Conservation (phyloP, 495 filamentous ascomycete genomes). For the Cetradonia linearis region DNA sequence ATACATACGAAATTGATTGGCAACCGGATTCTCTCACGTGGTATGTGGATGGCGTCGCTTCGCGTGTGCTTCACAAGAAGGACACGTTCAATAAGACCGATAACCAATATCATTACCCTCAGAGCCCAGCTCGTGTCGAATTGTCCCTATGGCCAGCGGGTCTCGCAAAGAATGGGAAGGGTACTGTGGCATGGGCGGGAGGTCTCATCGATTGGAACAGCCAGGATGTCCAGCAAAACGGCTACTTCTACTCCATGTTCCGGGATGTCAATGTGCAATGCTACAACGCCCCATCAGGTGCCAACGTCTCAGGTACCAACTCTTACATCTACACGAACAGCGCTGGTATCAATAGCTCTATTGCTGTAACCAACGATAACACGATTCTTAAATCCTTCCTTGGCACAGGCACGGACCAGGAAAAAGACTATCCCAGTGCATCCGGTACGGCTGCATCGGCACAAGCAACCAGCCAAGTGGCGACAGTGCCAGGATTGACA, state of each 20-base stretch:
- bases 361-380: constrained; percentile 61
- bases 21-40: constrained; percentile 73
- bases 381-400: constrained; percentile 73
- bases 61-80: constrained; percentile 60
- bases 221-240: constrained; percentile 65
- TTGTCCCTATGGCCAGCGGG: constrained; percentile 96
- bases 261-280: constrained; percentile 70
- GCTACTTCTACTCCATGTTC: constrained; percentile 83
- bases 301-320: constrained; percentile 47
- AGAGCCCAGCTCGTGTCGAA: constrained; percentile 87
- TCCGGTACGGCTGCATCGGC: constrained; percentile 19
- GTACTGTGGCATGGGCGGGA: constrained; percentile 87
- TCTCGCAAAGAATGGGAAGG: constrained; percentile 61
- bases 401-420: constrained; percentile 67
- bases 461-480: constrained; percentile 29
- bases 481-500: constrained; percentile 33
- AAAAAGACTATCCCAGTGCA: constrained; percentile 31
- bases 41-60: constrained; percentile 68
- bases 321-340: constrained; percentile 67
- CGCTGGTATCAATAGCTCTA: constrained; percentile 59
- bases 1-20: constrained; percentile 93
- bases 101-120: constrained; percentile 80
- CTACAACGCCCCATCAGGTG: constrained; percentile 61
- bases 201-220: constrained; percentile 81
- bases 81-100: constrained; percentile 77